phyloP scores from a whole-genome alignment of 1,284 basidiomycete species.

The Xanthoconium separans region DNA sequence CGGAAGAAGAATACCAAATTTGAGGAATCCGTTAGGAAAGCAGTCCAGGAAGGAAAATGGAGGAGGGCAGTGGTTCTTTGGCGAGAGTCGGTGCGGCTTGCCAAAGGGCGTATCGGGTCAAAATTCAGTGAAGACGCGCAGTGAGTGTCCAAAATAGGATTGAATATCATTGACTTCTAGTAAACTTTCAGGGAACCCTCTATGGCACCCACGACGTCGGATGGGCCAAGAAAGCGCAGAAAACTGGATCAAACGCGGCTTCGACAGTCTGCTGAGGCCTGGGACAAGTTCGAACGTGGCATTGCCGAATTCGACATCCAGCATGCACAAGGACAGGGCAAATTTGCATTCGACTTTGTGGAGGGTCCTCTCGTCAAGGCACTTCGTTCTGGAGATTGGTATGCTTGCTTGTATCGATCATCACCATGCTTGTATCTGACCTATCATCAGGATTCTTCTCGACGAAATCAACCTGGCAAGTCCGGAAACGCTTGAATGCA shows the following conservation, averaged over 20 bases:
- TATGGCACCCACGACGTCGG: constrained; percentile 33
- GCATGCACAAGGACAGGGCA: constrained; percentile 81
- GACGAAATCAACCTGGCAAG: constrained; percentile 98
- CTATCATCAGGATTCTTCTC: constrained; percentile 73
- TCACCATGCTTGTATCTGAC: constrained; percentile 3
- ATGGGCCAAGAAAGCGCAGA: constrained; percentile 70
- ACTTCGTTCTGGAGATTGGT: constrained; percentile 90
- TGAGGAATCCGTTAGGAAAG: constrained; percentile 81
- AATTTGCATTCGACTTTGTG: constrained; percentile 92
- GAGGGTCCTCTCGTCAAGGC: constrained; percentile 97
- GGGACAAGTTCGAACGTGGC: constrained; percentile 73
- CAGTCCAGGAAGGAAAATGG: constrained; percentile 85
- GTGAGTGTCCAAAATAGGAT: constrained; percentile 38
- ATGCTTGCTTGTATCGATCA: constrained; percentile 25
- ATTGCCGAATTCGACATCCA: constrained; percentile 85
- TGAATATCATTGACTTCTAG: not conserved
- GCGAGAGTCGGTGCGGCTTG: constrained; percentile 76
- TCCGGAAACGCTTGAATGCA: constrained; percentile 92
- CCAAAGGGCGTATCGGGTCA: constrained; percentile 60
- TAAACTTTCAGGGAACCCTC: constrained; percentile 11
- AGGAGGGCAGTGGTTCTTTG: constrained; percentile 81
- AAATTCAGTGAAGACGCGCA: constrained; percentile 37
- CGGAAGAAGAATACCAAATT: constrained; percentile 89
- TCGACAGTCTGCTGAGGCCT: constrained; percentile 53
- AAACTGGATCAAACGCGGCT: constrained; percentile 56